A percentile compares a stretch with the other conserved stretches of the same genome.
Evolutionary conservation across 331 rosid species (phyloP).

Genomic region (Acacia pycnantha): DNA sequence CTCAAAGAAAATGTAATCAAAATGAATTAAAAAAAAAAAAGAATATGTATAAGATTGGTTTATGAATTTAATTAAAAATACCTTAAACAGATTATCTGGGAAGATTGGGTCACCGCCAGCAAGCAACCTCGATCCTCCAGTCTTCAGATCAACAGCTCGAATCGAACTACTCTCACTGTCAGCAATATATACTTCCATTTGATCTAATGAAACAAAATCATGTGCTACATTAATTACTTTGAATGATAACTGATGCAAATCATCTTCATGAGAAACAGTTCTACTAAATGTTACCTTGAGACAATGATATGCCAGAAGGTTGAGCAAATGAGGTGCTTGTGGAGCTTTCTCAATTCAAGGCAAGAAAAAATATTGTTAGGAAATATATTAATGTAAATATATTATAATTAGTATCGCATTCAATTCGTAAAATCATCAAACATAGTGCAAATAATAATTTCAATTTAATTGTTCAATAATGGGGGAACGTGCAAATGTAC

Average conservation of each 20-base stretch:
- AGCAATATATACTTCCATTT: constrained; percentile 66
- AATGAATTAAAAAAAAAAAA: neutral
- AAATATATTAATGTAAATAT: too few species aligned
- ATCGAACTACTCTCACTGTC: constrained; percentile 99
- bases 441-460: constrained; percentile 10
- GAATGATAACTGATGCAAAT: constrained; percentile 13
- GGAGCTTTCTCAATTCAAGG: constrained; percentile 50
- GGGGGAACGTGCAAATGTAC: neutral
- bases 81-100: constrained; percentile 88
- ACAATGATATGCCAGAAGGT: constrained; percentile 92
- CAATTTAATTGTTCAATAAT: neutral
- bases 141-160: constrained; percentile 74
- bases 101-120: constrained; percentile 89
- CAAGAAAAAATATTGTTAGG: too few species aligned
- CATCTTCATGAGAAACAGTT: constrained; percentile 21
- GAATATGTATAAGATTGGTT: constrained; percentile 14
- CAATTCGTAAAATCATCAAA: constrained; percentile 16
- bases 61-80: constrained; percentile 32
- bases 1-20: neutral
- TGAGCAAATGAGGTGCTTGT: constrained; percentile 89
- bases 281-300: constrained; percentile 62
- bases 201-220: constrained; percentile 50
- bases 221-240: constrained; percentile 18
- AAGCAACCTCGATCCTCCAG: constrained; percentile 85
- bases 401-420: too few species aligned